phyloP scores from a whole-genome alignment of 2,329 filamentous ascomycete genomes.

The Ceratocystis huliohia region DNA sequence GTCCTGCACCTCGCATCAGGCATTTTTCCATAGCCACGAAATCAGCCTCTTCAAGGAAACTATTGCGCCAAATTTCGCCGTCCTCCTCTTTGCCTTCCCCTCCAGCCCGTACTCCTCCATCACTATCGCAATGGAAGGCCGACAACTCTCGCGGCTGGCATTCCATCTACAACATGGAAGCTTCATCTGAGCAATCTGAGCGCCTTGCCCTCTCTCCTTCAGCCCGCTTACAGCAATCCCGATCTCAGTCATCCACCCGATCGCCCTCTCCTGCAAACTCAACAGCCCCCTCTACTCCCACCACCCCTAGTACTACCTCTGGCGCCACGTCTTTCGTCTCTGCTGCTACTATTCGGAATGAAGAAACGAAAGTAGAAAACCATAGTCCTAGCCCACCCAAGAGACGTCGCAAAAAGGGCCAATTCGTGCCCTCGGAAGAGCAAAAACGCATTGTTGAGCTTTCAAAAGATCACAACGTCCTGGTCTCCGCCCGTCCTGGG shows the following conservation, averaged over 20 bases:
- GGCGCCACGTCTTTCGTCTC: background rate
- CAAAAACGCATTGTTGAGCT: conserved; percentile 24
- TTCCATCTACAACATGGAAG: background rate
- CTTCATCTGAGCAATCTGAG: background rate
- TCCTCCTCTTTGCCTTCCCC: background rate
- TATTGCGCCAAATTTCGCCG: background rate
- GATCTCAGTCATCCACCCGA: background rate
- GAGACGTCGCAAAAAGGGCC: background rate
- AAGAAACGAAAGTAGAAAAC: background rate
- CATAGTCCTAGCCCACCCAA: background rate
- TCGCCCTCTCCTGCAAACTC: background rate
- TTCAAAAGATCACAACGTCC: conserved; percentile 25
- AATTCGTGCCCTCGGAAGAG: conserved; percentile 23
- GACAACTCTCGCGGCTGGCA: background rate
- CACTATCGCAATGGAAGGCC: background rate
- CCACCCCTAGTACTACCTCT: background rate
- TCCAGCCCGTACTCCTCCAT: background rate
- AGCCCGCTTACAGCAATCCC: background rate
- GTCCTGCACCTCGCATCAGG: background rate
- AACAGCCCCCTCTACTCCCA: background rate
- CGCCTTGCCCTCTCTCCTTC: background rate
- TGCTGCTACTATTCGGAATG: background rate
- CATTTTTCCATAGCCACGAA: background rate
- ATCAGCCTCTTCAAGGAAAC: no score
- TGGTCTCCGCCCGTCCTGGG: conserved; percentile 28